A percentile compares a stretch with the other conserved stretches of the same genome.
These are phyloP conservation scores for Psidium friedrichsthalianum DNA, from an alignment of 345 rosid species.

Conservation along the genomic window DNA sequence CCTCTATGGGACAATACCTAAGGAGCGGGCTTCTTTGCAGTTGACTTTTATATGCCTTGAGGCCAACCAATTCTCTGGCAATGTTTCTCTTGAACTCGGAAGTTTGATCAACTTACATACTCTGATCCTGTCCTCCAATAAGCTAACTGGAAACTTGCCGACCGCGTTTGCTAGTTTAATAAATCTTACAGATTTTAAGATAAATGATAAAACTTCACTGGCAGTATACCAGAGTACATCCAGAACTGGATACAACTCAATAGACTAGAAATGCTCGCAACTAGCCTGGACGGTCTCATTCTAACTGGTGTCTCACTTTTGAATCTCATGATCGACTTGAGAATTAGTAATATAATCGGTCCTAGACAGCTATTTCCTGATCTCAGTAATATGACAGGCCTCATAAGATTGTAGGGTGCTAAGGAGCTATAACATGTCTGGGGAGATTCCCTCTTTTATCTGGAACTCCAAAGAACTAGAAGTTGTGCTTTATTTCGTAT, in stretches of 20 bases:
- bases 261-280: slow-evolving; percentile 45
- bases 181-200: slow-evolving; percentile 37
- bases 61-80: slow-evolving; percentile 36
- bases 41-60: slow-evolving; percentile 22
- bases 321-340: slow-evolving; percentile 20
- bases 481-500: neutral
- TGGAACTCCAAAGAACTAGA: slow-evolving; percentile 9
- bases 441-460: slow-evolving; percentile 14
- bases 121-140: slow-evolving; percentile 44
- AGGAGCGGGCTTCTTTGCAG: slow-evolving; percentile 28
- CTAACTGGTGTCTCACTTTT: slow-evolving; percentile 23
- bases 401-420: slow-evolving; percentile 34
- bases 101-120: slow-evolving; percentile 23
- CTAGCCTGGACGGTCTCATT: slow-evolving; percentile 44
- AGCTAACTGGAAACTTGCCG: slow-evolving; percentile 45
- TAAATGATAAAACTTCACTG: slow-evolving; percentile 69
- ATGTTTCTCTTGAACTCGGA: slow-evolving; percentile 28
- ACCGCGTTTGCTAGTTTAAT: slow-evolving; percentile 21
- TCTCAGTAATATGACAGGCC: slow-evolving; percentile 11
- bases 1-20: slow-evolving; percentile 33
- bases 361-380: slow-evolving; percentile 22
- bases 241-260: slow-evolving; percentile 43
- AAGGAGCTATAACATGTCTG: slow-evolving; percentile 28
- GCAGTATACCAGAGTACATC: slow-evolving; percentile 51
- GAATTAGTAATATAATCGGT: slow-evolving; percentile 28